Base-by-base conservation (phyloP, 192 early-diverging fungal genomes). In the Spinellus fusiger region DNA sequence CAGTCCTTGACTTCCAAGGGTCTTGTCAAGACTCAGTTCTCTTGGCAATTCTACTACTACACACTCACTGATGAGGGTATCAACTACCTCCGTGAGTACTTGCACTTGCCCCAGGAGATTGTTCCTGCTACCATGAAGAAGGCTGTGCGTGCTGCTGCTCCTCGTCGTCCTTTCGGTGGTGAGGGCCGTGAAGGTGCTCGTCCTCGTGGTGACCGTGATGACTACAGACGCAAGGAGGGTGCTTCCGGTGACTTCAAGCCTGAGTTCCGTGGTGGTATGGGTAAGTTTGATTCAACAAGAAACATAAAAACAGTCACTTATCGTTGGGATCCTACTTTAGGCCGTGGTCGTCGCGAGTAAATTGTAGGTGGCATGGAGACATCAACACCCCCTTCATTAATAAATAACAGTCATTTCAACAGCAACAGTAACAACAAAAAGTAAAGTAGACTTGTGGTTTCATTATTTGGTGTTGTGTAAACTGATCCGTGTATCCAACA, bases 21-120 rank as follows among this genome's bases (percentile, higher is more conserved):
- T 65, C 91, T 75, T 61, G 95, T 99, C 75, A 93, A 91, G 80
- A 90, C 89, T 69, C 89, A 89, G 73, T 99, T 99, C 90, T 96
- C 94, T 73, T 99, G 96, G 96, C 95, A 97, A 75, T 93, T 93
- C 84, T 99, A 95, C 86, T 99, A 99, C 92, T 99, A 99, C 81
- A 93, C 87, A 78, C 85, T 99, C 71, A 99, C 95, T 71, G 86
- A 94, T 69, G 91, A 92, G 80, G 96, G 96, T 77, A 95, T 98
- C 69, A 92, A 90, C 75, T 97, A 96, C 80, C 84, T 98, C 64
- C 90, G 96, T 74, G 89, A 93, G 77, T 91, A 87, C 88, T 87
- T 99, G 62, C 91, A 97, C 90, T 82, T 99, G 64, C 96, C 96
- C 66, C 80, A 86, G 68, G 96, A 96, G 78, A 93, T 99, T 68